Evolutionary conservation across 2,329 filamentous ascomycete species (phyloP), one percentile per base, ranked within the genome.

Genomic region (Madurella mycetomatis): DNA sequence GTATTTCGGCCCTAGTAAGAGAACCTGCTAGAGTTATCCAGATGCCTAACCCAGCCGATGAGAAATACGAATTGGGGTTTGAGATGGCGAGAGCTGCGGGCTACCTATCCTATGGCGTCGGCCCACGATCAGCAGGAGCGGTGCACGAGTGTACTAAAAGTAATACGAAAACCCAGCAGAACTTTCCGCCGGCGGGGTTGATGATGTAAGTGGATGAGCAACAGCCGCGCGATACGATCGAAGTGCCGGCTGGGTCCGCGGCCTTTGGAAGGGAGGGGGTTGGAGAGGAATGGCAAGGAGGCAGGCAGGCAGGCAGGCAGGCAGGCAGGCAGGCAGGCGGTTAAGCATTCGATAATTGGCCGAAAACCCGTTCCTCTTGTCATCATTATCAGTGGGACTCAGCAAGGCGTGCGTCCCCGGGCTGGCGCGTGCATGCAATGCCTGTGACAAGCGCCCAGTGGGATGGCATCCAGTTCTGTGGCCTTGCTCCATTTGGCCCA

Each of bases 391-490:
- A 46, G 46, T 34, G 40, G 46, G 41, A 25, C 25, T 13, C 8
- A 41, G 30, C 44, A n/a, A 18, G 16, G 17, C 17, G 16, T 48
- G 48, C 18, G 32, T 47, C 18, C 18, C 44, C n/a, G 41, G 47
- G 47, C 47, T 47, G 53, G 53, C n/a, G 44, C 32, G 49, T 46
- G 49, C 32, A 17, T 39, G 25, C 4, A 25, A 25, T 25, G 47
- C 47, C 46, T 46, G 47, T 37, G 46, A 31, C 45, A 18, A 49
- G 41, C 30, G 40, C 18, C 41, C 40, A 44, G 31, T 31, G 40
- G n/a, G 44, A 49, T 49, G 47, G 41, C 41, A 47, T 50, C 42
- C 42, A 34, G 19, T 49, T 13, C n/a, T 40, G 45, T 19, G 44
- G 31, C 16, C 18, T 13, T 37, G 44, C 44, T 17, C 44, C 44